Conservation (phyloP, 176 grass and related monocot species). For the Puya raimondii region DNA sequence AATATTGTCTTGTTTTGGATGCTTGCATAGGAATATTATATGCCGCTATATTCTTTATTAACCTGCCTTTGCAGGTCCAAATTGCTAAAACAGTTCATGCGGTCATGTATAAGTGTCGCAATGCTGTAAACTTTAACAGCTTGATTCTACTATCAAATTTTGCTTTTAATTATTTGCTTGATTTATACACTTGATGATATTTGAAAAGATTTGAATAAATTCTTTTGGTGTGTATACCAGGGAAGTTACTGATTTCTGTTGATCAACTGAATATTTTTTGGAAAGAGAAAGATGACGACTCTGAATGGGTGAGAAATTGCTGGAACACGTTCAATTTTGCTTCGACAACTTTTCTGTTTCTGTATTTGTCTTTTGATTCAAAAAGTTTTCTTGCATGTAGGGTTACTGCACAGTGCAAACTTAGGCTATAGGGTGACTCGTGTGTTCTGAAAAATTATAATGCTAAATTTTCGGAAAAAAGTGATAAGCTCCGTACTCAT, state of each 20-base stretch:
- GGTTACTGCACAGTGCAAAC: too few species aligned
- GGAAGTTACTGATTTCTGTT: constrained; percentile 31
- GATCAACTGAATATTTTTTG: constrained; percentile 75
- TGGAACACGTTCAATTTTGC: constrained; percentile 4
- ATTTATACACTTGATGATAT: neutral
- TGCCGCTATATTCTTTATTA: neutral
- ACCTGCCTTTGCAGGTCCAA: neutral
- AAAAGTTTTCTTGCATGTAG: neutral
- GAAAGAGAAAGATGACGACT: constrained; percentile 95
- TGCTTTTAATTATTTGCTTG: neutral
- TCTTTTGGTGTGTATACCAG: constrained; percentile 27
- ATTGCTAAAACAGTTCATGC: neutral
- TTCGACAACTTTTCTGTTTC: neutral
- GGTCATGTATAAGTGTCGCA: too few species aligned
- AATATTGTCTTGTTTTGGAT: neutral
- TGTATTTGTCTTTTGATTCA: neutral
- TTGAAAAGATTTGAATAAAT: neutral
- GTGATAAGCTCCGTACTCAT: too few species aligned
- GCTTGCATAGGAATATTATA: neutral
- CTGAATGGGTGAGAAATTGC: constrained; percentile 68
- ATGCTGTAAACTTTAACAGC: too few species aligned
- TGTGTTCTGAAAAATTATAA: too few species aligned
- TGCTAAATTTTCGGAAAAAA: too few species aligned
- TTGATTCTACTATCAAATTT: too few species aligned
- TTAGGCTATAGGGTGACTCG: too few species aligned